Base-by-base conservation (phyloP, 495 filamentous ascomycete species). In the Immersiella caudata region DNA sequence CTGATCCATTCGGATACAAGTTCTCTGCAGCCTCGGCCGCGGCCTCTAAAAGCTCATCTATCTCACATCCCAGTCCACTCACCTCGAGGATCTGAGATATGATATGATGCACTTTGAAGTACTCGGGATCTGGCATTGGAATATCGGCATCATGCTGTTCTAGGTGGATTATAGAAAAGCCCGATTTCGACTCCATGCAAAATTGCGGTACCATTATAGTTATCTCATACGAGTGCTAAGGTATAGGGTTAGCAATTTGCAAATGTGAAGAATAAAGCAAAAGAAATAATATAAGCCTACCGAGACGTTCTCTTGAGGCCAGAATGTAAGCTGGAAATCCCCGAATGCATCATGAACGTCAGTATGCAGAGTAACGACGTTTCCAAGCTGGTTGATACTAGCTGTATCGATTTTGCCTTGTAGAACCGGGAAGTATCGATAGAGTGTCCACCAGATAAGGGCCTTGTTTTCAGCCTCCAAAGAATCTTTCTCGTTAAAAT, bases 1-100 rank as follows among this genome's bases (percentile, higher is more conserved):
- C 25, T 61, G 59, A 49, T 61, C 29, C 35, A 49, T 61, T 20
- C 29, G 27, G 27, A 46, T 61, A 27, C 24, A 58, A 25, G 55
- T 61, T 40, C 59, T 61, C 59, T 36, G 35, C 59, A 40, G 59
- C 59, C 59, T 61, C 29, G 0, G n/a, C n/a, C n/a, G n/a, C n/a
- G n/a, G n/a, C n/a, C n/a, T n/a, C n/a, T n/a, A 61, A 40, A 61
- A 61, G 29, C n/a, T 61, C n/a, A 49, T 61, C 59, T 22, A 61
- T 61, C 59, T 61, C 59, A 1, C 27, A 22, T 25, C 8, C 59
- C 29, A 61, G 35, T 61, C 59, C 59, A 21, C 59, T 61, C 22
- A 46, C 59, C 59, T 49, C 33, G 20, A 61, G 59, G 20, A 61
- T 61, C 0, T 40, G 59, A 61, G 59, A 22, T 0, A 61, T 61